Evolutionary conservation across 2,329 filamentous ascomycete genomes (phyloP), one percentile per base, ranked within the genome.

Genomic region (Colletotrichum costaricense): DNA sequence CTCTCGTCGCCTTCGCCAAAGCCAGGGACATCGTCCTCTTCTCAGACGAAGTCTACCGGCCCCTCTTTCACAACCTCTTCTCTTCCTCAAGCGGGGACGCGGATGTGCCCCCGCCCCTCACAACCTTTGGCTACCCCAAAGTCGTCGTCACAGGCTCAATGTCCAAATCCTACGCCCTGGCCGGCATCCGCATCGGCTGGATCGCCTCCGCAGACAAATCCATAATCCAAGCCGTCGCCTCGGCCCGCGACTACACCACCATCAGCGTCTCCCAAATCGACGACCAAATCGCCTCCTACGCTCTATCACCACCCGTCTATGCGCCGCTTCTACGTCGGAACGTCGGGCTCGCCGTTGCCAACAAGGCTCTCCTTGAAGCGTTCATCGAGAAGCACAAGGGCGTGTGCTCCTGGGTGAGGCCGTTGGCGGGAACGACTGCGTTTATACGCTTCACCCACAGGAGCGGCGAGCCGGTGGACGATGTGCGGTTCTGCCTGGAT

Each of bases 201-300:
- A 87, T 96, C 71, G 94, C 93, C 4, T 93, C 92, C 16, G 90
- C 90, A 30, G 89, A 85, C 80, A 79, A 80, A 5, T 83, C 84
- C 0, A 86, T 97, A 69, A 88, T 96, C 66, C 88, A 91, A 63
- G 85, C 87, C 16, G 87, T 93, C 74, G 90, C 92, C 12, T 82
- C 85, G 16, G 91, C 92, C 1, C 87, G 94, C 54, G 93, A 97
- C 81, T 97, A 97, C 84, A 97, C 94, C 4, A 95, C 93, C 30
- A 97, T 97, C 78, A 93, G 93, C 52, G 94, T 97, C 0, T 94
- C 93, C n/a, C 91, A 93, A 78, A 84, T 98, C 7, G 94, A 97
- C 80, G 94, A 97, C 80, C 88, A 90, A 63, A 87, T 97, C 12
- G 95, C 94, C 2, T 88, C 90, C 33, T 96, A 92, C 78, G 95